Evolutionary conservation across 2,329 filamentous ascomycete species (phyloP), one percentile per base, ranked within the genome.

Genomic region (Fusarium nisikadoi): DNA sequence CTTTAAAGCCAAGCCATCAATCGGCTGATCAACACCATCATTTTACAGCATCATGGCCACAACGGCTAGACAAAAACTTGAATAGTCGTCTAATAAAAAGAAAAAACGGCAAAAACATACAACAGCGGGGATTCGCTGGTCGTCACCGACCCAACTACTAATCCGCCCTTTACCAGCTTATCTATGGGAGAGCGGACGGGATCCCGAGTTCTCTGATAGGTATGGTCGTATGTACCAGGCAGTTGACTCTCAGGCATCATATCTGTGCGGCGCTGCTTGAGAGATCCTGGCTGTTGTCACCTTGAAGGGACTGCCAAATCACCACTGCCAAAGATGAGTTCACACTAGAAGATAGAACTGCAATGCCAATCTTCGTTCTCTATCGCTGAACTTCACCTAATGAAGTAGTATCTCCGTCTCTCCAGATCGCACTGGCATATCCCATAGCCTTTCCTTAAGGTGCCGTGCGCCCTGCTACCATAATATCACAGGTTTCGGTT

Each of bases 391-490:
- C 12, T 16, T 19, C 52, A 23, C 29, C 25, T 31, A 19, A 16
- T 17, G 25, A 23, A 20, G 80, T 73, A 0, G 76, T 69, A 45
- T 83, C 81, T 12, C 78, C 63, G 5, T 77, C 49, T 6, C 74
- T 77, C 2, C 79, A 59, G 80, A 91, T 88, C 6, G 92, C 92
- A 27, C 92, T 92, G 4, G 91, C 91, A 79, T 94, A 92, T 4
- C 92, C 92, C 91, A 94, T 94, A 11, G 91, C 86, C 41, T 86
- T 86, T 0, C 89, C 89, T 39, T 83, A 79, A 5, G 88, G 88
- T 12, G 91, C 91, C 59, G 89, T 86, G 65, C 87, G 81, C 2
- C 92, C 92, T 16, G 89, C 91, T 20, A 94, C 86, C 62, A 93
- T 85, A 46, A 91, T 76, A 93, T 65, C 31, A 83, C 85, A 63